Evolutionary conservation across 2,329 filamentous ascomycete genomes (phyloP).

Genomic region (Xylariaceae sp.): DNA sequence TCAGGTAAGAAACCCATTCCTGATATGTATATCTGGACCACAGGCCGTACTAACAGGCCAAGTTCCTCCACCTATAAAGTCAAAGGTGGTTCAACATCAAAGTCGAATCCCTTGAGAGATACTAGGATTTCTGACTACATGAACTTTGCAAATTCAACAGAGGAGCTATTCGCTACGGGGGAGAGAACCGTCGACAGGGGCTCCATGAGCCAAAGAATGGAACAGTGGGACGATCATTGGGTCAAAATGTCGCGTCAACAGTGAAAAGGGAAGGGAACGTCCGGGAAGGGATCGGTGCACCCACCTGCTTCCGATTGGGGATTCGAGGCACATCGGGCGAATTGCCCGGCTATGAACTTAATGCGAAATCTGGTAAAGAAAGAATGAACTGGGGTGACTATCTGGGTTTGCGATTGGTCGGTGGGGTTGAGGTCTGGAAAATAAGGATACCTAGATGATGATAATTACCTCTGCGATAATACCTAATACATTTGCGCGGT

Average conservation of each 20-base stretch:
- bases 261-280: background rate
- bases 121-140: slow-evolving; percentile 8
- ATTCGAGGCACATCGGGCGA: too few relatives aligned
- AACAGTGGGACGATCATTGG: slow-evolving; percentile 19
- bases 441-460: too few relatives aligned
- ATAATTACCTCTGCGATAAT: too few relatives aligned
- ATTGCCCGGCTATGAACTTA: too few relatives aligned
- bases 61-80: background rate
- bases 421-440: too few relatives aligned
- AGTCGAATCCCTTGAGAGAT: background rate
- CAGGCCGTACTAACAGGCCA: background rate
- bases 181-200: slow-evolving; percentile 10
- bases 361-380: too few relatives aligned
- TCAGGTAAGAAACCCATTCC: background rate
- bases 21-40: background rate
- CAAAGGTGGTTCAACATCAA: background rate
- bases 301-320: background rate
- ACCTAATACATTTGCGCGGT: too few relatives aligned
- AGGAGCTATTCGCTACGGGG: slow-evolving; percentile 23
- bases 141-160: slow-evolving; percentile 3
- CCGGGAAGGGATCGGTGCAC: background rate
- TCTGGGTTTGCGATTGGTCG: too few relatives aligned
- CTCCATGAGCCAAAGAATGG: slow-evolving; percentile 15
- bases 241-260: slow-evolving; percentile 8
- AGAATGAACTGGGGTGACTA: too few relatives aligned